Conservation (phyloP, 306 rosid genomes). For the Malus sylvestris region DNA sequence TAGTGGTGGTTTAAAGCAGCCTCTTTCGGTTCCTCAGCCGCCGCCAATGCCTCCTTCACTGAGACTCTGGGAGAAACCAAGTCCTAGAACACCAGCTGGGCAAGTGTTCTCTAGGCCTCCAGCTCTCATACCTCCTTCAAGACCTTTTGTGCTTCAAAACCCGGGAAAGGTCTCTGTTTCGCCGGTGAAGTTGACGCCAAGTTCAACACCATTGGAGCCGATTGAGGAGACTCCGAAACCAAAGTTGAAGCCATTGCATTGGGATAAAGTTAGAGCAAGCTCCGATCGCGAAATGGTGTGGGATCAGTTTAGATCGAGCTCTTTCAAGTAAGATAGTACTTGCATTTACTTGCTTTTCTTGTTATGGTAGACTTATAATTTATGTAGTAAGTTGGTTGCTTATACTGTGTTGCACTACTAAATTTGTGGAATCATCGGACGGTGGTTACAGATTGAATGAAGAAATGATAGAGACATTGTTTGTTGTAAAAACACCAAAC, state of each 20-base stretch:
- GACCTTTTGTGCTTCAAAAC: constrained; percentile 33
- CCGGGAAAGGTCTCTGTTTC: constrained; percentile 29
- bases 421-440: constrained; percentile 11
- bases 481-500: constrained; percentile 55
- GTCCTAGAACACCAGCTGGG: constrained; percentile 26
- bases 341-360: constrained; percentile 2
- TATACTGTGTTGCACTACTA: constrained; percentile 14
- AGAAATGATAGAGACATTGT: constrained; percentile 88
- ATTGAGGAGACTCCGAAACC: constrained; percentile 57
- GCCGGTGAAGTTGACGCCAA: constrained; percentile 56
- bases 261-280: constrained; percentile 98
- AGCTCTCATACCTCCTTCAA: constrained; percentile 35
- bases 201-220: constrained; percentile 26
- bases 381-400: not conserved
- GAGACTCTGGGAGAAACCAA: constrained; percentile 17
- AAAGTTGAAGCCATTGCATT: constrained; percentile 86
- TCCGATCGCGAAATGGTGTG: constrained; percentile 97
- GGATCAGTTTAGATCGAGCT: constrained; percentile 95
- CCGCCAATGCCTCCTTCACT: constrained; percentile 21
- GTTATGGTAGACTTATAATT: not conserved
- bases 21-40: constrained; percentile 22
- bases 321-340: constrained; percentile 62
- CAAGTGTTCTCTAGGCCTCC: constrained; percentile 31
- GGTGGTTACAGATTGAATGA: constrained; percentile 68
- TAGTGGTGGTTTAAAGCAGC: not conserved